Evolutionary conservation across 1,284 basidiomycete genomes (phyloP).

Genomic region (Microbotryomycetes sp.): DNA sequence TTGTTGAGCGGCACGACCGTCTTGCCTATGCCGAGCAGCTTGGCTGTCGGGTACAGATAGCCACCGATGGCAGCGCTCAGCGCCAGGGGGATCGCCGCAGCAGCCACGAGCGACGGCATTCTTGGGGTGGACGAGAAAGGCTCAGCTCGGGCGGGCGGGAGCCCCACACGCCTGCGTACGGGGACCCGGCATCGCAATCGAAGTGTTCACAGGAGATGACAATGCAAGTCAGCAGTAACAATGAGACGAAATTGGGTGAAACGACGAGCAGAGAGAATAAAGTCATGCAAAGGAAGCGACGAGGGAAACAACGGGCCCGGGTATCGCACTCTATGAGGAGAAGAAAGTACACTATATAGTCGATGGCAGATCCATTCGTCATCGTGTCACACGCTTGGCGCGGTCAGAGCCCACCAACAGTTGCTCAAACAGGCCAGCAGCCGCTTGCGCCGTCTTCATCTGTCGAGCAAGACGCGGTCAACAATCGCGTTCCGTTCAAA

Average conservation of each 20-base stretch:
- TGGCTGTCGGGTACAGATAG: background rate
- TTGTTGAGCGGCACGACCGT: constrained; percentile 12
- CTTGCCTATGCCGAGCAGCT: constrained; percentile 3
- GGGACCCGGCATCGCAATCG: too few species aligned
- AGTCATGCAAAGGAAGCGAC: background rate
- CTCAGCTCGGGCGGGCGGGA: background rate
- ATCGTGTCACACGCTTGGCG: background rate
- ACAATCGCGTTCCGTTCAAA: background rate
- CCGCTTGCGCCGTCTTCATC: constrained; percentile 67
- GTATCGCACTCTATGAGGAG: too few species aligned
- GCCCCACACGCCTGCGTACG: background rate
- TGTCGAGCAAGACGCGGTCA: constrained; percentile 20
- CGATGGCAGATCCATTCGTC: background rate
- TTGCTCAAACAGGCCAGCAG: constrained; percentile 75
- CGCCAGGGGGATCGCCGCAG: background rate
- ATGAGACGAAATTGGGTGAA: background rate
- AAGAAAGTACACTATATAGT: too few species aligned
- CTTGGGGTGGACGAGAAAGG: background rate
- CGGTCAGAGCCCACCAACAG: constrained; percentile 82
- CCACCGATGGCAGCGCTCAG: background rate
- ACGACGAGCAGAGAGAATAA: background rate
- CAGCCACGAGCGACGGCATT: background rate
- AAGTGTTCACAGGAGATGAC: too few species aligned
- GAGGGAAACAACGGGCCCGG: background rate
- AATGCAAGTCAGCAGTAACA: too few species aligned